Evolutionary conservation across 2,329 filamentous ascomycete genomes (phyloP).

Genomic region (Colletotrichum agaves): DNA sequence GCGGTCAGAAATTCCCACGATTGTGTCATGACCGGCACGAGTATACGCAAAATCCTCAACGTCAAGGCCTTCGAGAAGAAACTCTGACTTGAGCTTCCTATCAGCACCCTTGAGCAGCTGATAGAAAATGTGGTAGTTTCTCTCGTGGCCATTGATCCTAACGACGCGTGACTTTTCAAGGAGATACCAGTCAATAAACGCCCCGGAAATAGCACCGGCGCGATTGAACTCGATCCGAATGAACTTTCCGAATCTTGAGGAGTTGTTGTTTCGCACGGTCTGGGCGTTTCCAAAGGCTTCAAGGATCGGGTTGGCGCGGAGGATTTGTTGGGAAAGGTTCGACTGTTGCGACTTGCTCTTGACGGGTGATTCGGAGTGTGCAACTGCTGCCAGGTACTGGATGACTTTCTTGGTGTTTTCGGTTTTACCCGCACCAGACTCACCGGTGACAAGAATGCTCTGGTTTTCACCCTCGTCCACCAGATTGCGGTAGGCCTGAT

Average conservation of each 20-base stretch:
- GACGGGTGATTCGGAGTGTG: constrained; percentile 79
- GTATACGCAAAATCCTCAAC: constrained; percentile 94
- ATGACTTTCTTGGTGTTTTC: constrained; percentile 99
- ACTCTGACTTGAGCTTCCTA: constrained; percentile 75
- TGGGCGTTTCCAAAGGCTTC: constrained; percentile 99
- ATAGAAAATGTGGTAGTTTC: constrained; percentile 98
- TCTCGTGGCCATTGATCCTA: constrained; percentile 84
- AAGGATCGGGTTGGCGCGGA: constrained; percentile 95
- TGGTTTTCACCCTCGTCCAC: constrained; percentile 97
- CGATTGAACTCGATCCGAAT: constrained; percentile 96
- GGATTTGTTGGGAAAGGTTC: constrained; percentile 94
- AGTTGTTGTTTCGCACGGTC: constrained; percentile 98
- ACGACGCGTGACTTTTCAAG: constrained; percentile 98
- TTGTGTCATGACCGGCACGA: constrained; percentile 88
- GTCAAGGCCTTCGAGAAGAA: constrained; percentile 79
- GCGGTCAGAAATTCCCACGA: constrained; percentile 87
- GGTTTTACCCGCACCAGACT: constrained; percentile 97
- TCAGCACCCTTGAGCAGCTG: constrained; percentile 91
- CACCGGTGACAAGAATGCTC: constrained; percentile 96
- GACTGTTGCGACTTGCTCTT: constrained; percentile 73
- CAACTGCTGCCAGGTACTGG: constrained; percentile 95
- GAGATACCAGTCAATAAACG: constrained; percentile 98
- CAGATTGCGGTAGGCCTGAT: constrained; percentile 94
- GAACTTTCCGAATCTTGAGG: constrained; percentile 97
- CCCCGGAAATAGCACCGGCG: constrained; percentile 89